phyloP scores from a whole-genome alignment of 1,284 basidiomycete genomes.

The Heterobasidion occidentale region DNA sequence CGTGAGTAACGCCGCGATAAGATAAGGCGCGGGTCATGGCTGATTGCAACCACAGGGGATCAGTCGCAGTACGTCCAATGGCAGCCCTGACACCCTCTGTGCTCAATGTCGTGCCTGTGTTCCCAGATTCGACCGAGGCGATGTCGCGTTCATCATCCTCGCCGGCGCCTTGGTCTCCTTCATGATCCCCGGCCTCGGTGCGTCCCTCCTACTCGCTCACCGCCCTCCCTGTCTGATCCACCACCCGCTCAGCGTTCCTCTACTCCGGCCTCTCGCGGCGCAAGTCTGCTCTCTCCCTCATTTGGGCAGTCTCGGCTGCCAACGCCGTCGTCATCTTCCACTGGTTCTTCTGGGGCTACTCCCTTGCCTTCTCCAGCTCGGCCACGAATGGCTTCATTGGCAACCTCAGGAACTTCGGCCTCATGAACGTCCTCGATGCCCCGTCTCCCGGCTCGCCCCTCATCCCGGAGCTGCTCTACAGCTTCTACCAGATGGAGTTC shows the following conservation, averaged over 20 bases:
- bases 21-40: not conserved
- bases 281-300: slow-evolving; percentile 61
- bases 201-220: not conserved
- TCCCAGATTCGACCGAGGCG: slow-evolving; percentile 54
- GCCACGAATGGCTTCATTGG: slow-evolving; percentile 78
- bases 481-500: slow-evolving; percentile 88
- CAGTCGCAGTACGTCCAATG: slow-evolving; percentile 5
- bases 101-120: not conserved
- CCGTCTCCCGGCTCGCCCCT: slow-evolving; percentile 72
- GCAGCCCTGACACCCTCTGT: not conserved
- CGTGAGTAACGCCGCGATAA: not conserved
- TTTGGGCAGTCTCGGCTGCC: slow-evolving; percentile 63
- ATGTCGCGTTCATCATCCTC: slow-evolving; percentile 71
- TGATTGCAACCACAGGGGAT: not conserved
- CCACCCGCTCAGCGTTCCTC: slow-evolving; percentile 52
- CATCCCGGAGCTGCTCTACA: slow-evolving; percentile 69
- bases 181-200: slow-evolving; percentile 65
- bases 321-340: slow-evolving; percentile 84
- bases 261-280: slow-evolving; percentile 84
- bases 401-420: slow-evolving; percentile 65
- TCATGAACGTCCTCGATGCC: slow-evolving; percentile 64
- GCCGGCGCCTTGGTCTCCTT: slow-evolving; percentile 77
- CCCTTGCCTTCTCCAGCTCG: slow-evolving; percentile 71
- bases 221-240: not conserved
- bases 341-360: slow-evolving; percentile 86